A percentile compares a stretch with the other conserved stretches of the same genome.
These are phyloP conservation scores for Juncus inflexus DNA, from an alignment of 176 grass and related monocot genomes.

Conservation along the genomic window DNA sequence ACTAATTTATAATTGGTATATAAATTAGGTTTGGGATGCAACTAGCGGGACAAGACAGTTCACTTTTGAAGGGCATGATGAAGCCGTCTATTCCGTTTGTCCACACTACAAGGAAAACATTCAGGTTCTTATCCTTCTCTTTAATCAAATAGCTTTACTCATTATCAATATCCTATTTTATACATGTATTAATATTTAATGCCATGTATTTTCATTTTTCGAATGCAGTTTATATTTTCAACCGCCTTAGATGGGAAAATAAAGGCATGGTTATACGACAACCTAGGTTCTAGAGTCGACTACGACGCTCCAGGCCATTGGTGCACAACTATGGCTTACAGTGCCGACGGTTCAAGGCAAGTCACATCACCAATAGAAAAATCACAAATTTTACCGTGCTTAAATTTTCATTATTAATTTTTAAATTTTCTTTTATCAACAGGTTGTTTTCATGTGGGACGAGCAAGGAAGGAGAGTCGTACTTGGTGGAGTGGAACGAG, in stretches of 20 bases:
- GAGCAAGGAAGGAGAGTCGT: slow-evolving; percentile 86
- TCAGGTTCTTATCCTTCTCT: slow-evolving; percentile 38
- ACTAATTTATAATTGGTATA: slow-evolving; percentile 21
- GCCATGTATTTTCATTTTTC: slow-evolving; percentile 5
- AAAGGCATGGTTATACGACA: slow-evolving; percentile 93
- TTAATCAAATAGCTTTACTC: background rate
- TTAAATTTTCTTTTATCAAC: background rate
- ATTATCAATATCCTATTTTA: slow-evolving; percentile 2
- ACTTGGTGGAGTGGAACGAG: slow-evolving; percentile 92
- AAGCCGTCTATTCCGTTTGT: slow-evolving; percentile 86
- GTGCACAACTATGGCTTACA: slow-evolving; percentile 97
- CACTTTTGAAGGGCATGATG: slow-evolving; percentile 83
- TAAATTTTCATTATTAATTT: background rate
- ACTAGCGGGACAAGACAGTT: slow-evolving; percentile 62
- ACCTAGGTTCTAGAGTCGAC: slow-evolving; percentile 85
- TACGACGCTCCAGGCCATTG: slow-evolving; percentile 92
- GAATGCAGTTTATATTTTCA: slow-evolving; percentile 80
- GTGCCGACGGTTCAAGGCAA: slow-evolving; percentile 76
- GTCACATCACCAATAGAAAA: background rate
- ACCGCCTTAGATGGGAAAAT: slow-evolving; percentile 93
- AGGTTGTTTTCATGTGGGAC: slow-evolving; percentile 93
- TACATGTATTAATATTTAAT: slow-evolving; percentile 21
- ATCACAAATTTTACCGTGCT: background rate
- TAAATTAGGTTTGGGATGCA: slow-evolving; percentile 81
- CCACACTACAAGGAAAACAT: slow-evolving; percentile 91